Conservation (phyloP, 179 eudicot species). For the Carnegiea gigantea region DNA sequence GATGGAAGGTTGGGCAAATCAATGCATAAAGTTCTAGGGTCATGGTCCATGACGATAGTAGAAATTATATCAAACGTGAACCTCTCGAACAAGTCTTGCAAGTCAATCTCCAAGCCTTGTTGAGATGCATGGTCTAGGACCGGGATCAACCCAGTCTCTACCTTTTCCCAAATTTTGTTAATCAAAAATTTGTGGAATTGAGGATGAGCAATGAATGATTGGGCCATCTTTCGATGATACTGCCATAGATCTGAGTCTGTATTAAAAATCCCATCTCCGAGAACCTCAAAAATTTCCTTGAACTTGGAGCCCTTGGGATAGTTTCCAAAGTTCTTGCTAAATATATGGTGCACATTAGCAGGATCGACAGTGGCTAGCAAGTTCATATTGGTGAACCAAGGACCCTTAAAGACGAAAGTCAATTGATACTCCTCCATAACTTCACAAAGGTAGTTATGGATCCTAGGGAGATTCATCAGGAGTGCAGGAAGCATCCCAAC, state of each 20-base stretch:
- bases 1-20: neutral
- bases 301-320: conserved; percentile 31
- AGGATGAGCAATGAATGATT: conserved; percentile 26
- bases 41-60: conserved; percentile 21
- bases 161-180: conserved; percentile 26
- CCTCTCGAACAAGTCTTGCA: conserved; percentile 46
- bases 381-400: conserved; percentile 36
- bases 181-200: conserved; percentile 30
- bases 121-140: neutral
- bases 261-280: conserved; percentile 47
- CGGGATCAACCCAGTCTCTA: conserved; percentile 24
- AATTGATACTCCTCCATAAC: neutral
- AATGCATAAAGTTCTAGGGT: conserved; percentile 1
- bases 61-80: conserved; percentile 36
- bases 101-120: conserved; percentile 25
- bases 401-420: conserved; percentile 36
- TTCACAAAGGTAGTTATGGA: neutral
- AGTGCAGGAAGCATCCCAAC: neutral
- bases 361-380: conserved; percentile 36
- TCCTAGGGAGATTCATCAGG: neutral
- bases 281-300: conserved; percentile 36
- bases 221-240: conserved; percentile 33
- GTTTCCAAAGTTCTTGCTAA: conserved; percentile 26
- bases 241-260: conserved; percentile 37
- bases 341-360: conserved; percentile 34